A percentile compares a stretch with the other conserved stretches of the same genome.
Evolutionary conservation across 768 basidiomycete genomes (phyloP).

Genomic region (Punctularia strigosozonata): DNA sequence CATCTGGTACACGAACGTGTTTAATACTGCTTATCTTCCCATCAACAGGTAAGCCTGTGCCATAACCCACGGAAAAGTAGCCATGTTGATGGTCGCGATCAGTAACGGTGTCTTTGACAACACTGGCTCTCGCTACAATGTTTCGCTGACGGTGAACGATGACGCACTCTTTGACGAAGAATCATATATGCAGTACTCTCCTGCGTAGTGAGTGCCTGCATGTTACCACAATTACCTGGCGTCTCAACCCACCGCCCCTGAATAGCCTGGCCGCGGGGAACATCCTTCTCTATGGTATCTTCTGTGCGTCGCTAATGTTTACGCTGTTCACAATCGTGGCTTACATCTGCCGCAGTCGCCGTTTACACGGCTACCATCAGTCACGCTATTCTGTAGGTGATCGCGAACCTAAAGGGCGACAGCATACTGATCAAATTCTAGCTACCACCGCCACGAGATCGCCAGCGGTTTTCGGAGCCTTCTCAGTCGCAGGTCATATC

Average conservation of each 20-base stretch:
- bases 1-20: slow-evolving; percentile 23
- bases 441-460: slow-evolving; percentile 3
- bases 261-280: slow-evolving; percentile 1
- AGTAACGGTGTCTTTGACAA: slow-evolving; percentile 24
- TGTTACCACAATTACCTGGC: neutral
- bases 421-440: too few species aligned
- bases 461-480: slow-evolving; percentile 1
- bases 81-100: too few species aligned
- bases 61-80: too few species aligned
- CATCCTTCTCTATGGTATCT: neutral
- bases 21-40: slow-evolving; percentile 13
- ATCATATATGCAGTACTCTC: slow-evolving; percentile 25
- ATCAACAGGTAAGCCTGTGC: too few species aligned
- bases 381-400: neutral
- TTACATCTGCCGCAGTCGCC: neutral
- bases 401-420: too few species aligned
- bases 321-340: neutral
- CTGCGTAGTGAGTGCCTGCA: slow-evolving; percentile 14
- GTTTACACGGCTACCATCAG: neutral
- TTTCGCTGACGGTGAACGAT: slow-evolving; percentile 24
- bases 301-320: neutral
- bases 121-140: slow-evolving; percentile 27
- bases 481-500: neutral
- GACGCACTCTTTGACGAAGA: slow-evolving; percentile 19
- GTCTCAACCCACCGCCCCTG: neutral